phyloP scores from a whole-genome alignment of 129 eudicot species.

The Heracleum sosnowskyi region DNA sequence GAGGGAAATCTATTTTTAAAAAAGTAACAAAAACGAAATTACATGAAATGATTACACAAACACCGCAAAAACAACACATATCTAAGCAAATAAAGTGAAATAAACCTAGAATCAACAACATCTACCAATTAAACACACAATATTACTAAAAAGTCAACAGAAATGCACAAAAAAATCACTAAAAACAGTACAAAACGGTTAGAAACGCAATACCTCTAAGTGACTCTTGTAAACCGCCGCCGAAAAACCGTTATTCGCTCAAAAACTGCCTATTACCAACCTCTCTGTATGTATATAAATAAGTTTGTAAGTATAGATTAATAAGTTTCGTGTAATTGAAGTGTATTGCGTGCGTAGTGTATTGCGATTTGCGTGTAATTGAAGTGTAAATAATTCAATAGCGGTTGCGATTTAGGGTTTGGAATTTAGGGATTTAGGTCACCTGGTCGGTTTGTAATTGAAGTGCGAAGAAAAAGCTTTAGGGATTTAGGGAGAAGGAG shows the following conservation, averaged over 20 bases:
- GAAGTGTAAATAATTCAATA: too few species aligned
- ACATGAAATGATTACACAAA: neutral
- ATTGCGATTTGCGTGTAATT: too few species aligned
- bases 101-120: neutral
- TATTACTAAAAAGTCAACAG: neutral
- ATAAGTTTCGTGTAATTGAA: too few species aligned
- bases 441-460: too few species aligned
- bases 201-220: neutral
- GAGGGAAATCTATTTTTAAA: too few species aligned
- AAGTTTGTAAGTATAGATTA: neutral
- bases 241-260: neutral
- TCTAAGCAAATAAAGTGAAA: neutral
- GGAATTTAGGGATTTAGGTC: too few species aligned
- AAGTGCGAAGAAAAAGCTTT: too few species aligned
- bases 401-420: too few species aligned
- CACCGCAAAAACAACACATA: neutral
- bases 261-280: neutral
- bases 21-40: neutral
- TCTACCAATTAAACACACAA: neutral
- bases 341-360: too few species aligned
- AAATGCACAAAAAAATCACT: too few species aligned
- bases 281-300: neutral
- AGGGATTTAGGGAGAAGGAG: too few species aligned
- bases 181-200: neutral
- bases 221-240: slow-evolving; percentile 11